Evolutionary conservation across 2,329 filamentous ascomycete genomes (phyloP).

Genomic region (Beauveria rudraprayagi): DNA sequence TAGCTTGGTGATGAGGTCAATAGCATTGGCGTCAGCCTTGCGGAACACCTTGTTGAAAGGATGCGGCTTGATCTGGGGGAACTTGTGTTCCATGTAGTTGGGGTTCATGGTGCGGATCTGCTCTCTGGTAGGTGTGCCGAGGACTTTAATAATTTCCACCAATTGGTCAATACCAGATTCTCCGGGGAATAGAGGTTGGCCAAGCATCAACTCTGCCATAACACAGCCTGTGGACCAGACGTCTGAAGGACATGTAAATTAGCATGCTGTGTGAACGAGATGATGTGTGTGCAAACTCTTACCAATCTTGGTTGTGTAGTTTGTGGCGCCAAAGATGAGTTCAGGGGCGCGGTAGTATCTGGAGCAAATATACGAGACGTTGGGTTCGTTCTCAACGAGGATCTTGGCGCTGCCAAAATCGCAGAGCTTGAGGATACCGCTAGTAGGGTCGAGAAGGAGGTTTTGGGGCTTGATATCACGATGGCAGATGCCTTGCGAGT

Average conservation of each 20-base stretch:
- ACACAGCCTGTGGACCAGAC: slow-evolving; percentile 99
- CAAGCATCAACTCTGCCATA: slow-evolving; percentile 98
- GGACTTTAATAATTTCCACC: slow-evolving; percentile 98
- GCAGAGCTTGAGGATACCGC: slow-evolving; percentile 90
- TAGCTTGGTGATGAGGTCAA: slow-evolving; percentile 87
- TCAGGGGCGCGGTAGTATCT: slow-evolving; percentile 97
- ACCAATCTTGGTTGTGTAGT: slow-evolving; percentile 99
- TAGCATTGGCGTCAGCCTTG: slow-evolving; percentile 86
- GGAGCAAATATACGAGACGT: slow-evolving; percentile 99
- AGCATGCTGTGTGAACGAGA: background rate
- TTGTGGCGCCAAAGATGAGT: slow-evolving; percentile 96
- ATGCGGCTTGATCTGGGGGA: slow-evolving; percentile 98
- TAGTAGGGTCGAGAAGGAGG: slow-evolving; percentile 82
- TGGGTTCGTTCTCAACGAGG: slow-evolving; percentile 95
- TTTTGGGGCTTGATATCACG: slow-evolving; percentile 99
- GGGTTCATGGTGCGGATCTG: slow-evolving; percentile 99
- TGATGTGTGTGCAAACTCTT: slow-evolving; percentile 30
- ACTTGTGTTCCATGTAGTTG: slow-evolving; percentile 99
- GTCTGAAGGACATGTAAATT: slow-evolving; percentile 69
- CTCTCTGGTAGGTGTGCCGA: slow-evolving; percentile 92
- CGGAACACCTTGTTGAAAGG: slow-evolving; percentile 99
- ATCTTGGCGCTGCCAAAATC: slow-evolving; percentile 99
- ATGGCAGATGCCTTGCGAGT: slow-evolving; percentile 98
- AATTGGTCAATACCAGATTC: slow-evolving; percentile 98
- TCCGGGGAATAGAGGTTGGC: slow-evolving; percentile 93